These are phyloP conservation scores for Podospora pseudocomata DNA, from an alignment of 495 filamentous ascomycete species.

Conservation along the genomic window DNA sequence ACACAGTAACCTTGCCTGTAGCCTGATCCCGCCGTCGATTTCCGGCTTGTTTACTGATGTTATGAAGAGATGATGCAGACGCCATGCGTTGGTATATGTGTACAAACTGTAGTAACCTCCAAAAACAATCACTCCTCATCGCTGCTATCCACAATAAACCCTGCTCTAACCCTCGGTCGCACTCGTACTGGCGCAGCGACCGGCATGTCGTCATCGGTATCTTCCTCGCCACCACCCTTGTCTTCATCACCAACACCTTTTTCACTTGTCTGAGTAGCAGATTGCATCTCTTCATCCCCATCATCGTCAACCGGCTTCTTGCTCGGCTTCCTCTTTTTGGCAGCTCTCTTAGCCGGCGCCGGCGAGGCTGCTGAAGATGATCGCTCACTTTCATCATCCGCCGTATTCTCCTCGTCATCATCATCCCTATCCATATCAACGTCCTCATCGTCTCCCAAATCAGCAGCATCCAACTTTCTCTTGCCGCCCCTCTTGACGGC, in stretches of 20 bases:
- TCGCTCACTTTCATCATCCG: slow-evolving; percentile 5
- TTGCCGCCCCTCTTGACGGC: slow-evolving; percentile 11
- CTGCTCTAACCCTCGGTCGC: slow-evolving; percentile 44
- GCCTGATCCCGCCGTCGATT: too few species aligned
- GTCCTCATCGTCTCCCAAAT: not conserved
- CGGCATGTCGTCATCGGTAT: slow-evolving; percentile 40
- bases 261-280: slow-evolving; percentile 11
- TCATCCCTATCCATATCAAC: slow-evolving; percentile 15
- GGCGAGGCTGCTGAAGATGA: not conserved
- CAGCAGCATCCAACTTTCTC: slow-evolving; percentile 13
- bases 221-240: slow-evolving; percentile 20
- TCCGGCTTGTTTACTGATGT: too few species aligned
- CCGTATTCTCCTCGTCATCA: slow-evolving; percentile 13
- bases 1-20: too few species aligned
- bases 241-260: slow-evolving; percentile 17
- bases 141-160: slow-evolving; percentile 56
- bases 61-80: not conserved
- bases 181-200: slow-evolving; percentile 26
- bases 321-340: slow-evolving; percentile 16
- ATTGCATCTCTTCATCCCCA: slow-evolving; percentile 25
- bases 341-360: not conserved
- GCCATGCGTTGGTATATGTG: not conserved
- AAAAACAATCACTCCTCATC: slow-evolving; percentile 41
- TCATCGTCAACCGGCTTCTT: slow-evolving; percentile 27
- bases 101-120: not conserved